These are phyloP conservation scores for Wickerhamomyces sp. DNA, from an alignment of 1,139 yeast genomes.

Conservation along the genomic window DNA sequence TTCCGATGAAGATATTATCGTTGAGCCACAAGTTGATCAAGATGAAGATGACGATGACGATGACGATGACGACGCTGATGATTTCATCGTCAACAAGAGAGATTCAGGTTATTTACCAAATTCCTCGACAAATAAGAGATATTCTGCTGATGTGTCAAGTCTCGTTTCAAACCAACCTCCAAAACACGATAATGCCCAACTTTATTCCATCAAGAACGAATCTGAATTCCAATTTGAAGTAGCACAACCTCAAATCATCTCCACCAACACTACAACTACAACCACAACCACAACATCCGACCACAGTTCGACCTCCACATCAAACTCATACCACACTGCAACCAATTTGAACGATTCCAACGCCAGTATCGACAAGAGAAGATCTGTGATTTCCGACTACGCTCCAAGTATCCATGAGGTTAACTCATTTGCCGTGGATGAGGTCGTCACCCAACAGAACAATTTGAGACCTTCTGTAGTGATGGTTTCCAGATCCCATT, in stretches of 20 bases:
- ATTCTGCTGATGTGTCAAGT: neutral
- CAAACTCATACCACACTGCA: conserved; percentile 14
- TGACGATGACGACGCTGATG: neutral
- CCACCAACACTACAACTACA: too few species aligned
- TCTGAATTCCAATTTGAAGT: conserved; percentile 1
- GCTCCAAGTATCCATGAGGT: conserved; percentile 42
- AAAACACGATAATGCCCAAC: neutral
- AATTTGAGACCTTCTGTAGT: conserved; percentile 15
- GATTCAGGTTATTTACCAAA: neutral
- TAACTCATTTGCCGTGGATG: conserved; percentile 36
- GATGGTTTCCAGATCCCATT: conserved; percentile 11
- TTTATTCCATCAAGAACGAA: neutral
- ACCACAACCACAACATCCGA: too few species aligned
- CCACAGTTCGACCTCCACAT: neutral
- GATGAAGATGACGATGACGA: neutral
- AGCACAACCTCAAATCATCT: neutral
- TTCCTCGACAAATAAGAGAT: neutral
- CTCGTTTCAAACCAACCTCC: neutral
- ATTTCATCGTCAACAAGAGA: conserved; percentile 10
- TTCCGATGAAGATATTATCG: neutral
- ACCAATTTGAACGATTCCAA: conserved; percentile 5
- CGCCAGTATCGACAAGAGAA: conserved; percentile 24
- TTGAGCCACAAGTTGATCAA: neutral
- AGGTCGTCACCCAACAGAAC: conserved; percentile 15
- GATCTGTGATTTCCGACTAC: conserved; percentile 38